Conservation (phyloP, 2,329 filamentous ascomycete genomes). For the Monascus ruber region DNA sequence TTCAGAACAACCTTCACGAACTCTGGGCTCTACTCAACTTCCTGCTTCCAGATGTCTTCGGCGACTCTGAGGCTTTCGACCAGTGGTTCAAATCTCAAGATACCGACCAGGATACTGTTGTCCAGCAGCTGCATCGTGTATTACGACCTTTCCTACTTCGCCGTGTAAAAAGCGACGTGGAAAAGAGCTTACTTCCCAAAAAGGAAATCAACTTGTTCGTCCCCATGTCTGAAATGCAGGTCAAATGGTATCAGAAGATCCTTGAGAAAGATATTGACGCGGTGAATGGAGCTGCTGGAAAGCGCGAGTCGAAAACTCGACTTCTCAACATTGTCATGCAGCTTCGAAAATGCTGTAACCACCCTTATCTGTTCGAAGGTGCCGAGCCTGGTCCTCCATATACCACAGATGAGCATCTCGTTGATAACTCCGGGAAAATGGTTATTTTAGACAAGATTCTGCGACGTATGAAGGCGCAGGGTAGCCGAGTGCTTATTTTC, state of each 20-base stretch:
- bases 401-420: constrained; percentile 90
- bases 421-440: constrained; percentile 96
- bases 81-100: constrained; percentile 93
- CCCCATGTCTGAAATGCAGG: constrained; percentile 98
- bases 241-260: constrained; percentile 99
- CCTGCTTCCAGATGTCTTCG: constrained; percentile 93
- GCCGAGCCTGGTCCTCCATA: constrained; percentile 95
- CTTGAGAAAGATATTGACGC: constrained; percentile 98
- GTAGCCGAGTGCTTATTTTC: constrained; percentile 94
- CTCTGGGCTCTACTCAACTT: constrained; percentile 97
- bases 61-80: constrained; percentile 91
- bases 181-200: constrained; percentile 94
- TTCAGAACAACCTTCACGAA: constrained; percentile 97
- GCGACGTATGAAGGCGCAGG: constrained; percentile 68
- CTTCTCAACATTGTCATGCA: constrained; percentile 99
- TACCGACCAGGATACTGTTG: constrained; percentile 85
- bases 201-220: constrained; percentile 96
- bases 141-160: constrained; percentile 86
- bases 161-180: constrained; percentile 93
- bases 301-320: constrained; percentile 93
- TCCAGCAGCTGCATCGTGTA: constrained; percentile 89
- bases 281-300: constrained; percentile 90
- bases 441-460: constrained; percentile 87
- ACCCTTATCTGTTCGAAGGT: constrained; percentile 95
- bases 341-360: constrained; percentile 95